phyloP scores from a whole-genome alignment of 2,329 filamentous ascomycete genomes.

The Celoporthe dispersa region DNA sequence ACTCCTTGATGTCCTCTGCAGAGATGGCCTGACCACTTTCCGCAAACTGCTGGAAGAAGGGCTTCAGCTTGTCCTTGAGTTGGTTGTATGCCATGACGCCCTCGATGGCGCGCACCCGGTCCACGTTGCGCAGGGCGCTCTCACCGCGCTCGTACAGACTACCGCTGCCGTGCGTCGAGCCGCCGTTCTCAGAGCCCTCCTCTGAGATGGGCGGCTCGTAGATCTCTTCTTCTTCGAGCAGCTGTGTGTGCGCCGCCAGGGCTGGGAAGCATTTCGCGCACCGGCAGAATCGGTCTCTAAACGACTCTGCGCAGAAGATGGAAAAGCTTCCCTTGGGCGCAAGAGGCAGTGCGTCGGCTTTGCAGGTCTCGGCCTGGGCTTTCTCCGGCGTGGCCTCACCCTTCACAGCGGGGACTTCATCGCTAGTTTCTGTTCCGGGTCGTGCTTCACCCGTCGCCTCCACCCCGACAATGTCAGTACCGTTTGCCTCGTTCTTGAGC shows the following conservation, averaged over 20 bases:
- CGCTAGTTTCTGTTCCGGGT: slow-evolving; percentile 23
- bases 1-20: slow-evolving; percentile 93
- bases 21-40: slow-evolving; percentile 87
- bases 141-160: slow-evolving; percentile 91
- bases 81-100: slow-evolving; percentile 99
- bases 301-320: slow-evolving; percentile 79
- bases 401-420: neutral
- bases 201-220: slow-evolving; percentile 91
- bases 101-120: slow-evolving; percentile 91
- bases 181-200: slow-evolving; percentile 58
- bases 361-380: slow-evolving; percentile 55
- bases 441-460: slow-evolving; percentile 2
- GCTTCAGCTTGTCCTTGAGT: slow-evolving; percentile 93
- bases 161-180: slow-evolving; percentile 71
- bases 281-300: slow-evolving; percentile 81
- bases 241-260: slow-evolving; percentile 73
- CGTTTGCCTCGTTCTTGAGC: slow-evolving; percentile 49
- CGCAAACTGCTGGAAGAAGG: slow-evolving; percentile 91
- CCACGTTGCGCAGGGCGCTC: slow-evolving; percentile 86
- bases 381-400: slow-evolving; percentile 31
- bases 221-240: slow-evolving; percentile 90
- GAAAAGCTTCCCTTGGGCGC: slow-evolving; percentile 68
- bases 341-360: slow-evolving; percentile 61
- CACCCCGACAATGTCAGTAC: slow-evolving; percentile 29
- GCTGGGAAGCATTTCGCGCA: slow-evolving; percentile 80